A percentile compares a stretch with the other conserved stretches of the same genome.
phyloP scores from a whole-genome alignment of 208 protist genomes.

The Leishmania martiniquensis region DNA sequence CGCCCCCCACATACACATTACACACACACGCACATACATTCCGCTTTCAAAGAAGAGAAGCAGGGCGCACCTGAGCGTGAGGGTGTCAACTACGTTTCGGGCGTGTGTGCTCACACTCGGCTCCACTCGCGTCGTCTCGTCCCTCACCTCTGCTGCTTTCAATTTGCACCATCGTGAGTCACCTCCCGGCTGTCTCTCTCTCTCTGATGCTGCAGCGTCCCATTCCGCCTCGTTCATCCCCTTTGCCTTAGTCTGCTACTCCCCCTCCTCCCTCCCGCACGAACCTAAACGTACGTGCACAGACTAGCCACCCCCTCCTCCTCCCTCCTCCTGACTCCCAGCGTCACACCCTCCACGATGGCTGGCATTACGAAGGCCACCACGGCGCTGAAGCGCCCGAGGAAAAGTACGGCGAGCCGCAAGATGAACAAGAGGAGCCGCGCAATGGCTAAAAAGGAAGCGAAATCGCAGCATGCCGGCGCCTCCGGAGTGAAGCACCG shows the following conservation, averaged over 20 bases:
- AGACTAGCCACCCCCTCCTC: not conserved
- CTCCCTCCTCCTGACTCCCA: not conserved
- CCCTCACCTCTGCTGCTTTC: not conserved
- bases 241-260: not conserved
- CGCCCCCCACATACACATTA: too few relatives aligned
- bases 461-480: conserved; percentile 9
- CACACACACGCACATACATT: too few relatives aligned
- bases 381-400: conserved; percentile 61
- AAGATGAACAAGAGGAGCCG: conserved; percentile 75
- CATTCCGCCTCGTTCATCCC: not conserved
- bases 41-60: not conserved
- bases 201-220: not conserved
- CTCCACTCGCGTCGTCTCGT: not conserved
- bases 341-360: conserved; percentile 25
- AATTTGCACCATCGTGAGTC: not conserved
- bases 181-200: not conserved
- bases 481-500: conserved; percentile 94
- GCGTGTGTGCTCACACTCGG: not conserved
- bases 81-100: not conserved
- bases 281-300: not conserved
- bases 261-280: not conserved
- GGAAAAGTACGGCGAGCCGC: conserved; percentile 79
- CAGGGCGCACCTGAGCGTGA: not conserved
- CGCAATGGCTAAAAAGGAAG: conserved; percentile 74
- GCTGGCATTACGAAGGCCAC: conserved; percentile 57